Percentiles rank a stretch among this genome's conserved stretches.
Evolutionary conservation across 2,329 filamentous ascomycete genomes (phyloP).

Genomic region (Neonectria hederae): DNA sequence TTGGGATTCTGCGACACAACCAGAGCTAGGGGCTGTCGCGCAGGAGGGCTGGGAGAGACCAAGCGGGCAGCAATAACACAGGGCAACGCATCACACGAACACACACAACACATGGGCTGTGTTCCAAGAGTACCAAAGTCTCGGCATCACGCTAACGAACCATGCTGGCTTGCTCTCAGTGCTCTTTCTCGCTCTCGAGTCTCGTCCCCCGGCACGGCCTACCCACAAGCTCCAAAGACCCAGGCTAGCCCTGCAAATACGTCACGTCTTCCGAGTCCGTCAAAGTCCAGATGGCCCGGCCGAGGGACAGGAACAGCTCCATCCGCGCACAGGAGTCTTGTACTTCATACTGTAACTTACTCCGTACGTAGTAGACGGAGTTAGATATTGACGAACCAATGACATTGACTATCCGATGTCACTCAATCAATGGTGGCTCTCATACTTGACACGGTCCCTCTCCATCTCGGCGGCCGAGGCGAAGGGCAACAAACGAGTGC

Average conservation of each 20-base stretch:
- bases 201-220: conserved; percentile 16
- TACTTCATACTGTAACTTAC: background rate
- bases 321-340: conserved; percentile 10
- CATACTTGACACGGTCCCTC: conserved; percentile 29
- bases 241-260: conserved; percentile 19
- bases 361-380: conserved; percentile 10
- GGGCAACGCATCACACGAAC: background rate
- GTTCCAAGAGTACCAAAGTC: conserved; percentile 23
- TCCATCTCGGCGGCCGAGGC: conserved; percentile 25
- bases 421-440: conserved; percentile 31
- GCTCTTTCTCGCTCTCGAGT: background rate
- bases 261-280: conserved; percentile 12
- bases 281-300: conserved; percentile 19
- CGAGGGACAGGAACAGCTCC: conserved; percentile 22
- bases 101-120: background rate
- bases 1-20: background rate
- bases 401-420: conserved; percentile 27
- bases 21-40: background rate
- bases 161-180: conserved; percentile 4
- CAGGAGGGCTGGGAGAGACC: conserved; percentile 6
- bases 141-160: conserved; percentile 26
- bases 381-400: conserved; percentile 34
- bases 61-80: background rate
- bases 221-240: conserved; percentile 15
- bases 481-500: background rate